Conservation (phyloP, 495 filamentous ascomycete genomes). For the Clavariopsis aquatica region DNA sequence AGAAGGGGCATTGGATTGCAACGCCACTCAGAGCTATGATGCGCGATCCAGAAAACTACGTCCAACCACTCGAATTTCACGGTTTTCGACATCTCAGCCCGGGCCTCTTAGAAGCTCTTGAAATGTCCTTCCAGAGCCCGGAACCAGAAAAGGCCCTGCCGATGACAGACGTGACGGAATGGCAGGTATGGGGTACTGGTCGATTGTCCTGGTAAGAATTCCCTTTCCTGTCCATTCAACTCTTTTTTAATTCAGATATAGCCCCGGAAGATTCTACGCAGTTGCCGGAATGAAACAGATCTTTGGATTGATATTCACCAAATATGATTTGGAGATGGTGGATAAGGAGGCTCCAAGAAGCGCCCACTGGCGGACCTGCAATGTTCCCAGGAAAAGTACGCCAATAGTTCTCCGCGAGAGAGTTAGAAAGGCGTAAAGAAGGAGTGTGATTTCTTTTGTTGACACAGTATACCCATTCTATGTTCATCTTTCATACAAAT, state of each 20-base stretch:
- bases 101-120: background rate
- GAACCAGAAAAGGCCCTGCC: background rate
- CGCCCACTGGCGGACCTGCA: background rate
- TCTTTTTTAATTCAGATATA: background rate
- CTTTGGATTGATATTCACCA: constrained; percentile 1
- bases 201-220: background rate
- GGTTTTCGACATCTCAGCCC: constrained; percentile 15
- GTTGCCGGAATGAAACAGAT: constrained; percentile 2
- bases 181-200: constrained; percentile 12
- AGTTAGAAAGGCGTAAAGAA: background rate
- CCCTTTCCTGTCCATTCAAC: background rate
- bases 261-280: constrained; percentile 13
- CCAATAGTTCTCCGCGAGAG: background rate
- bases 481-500: too few species aligned
- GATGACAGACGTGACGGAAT: background rate
- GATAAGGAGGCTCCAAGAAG: background rate
- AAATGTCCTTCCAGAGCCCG: background rate
- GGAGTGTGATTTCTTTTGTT: too few species aligned
- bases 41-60: background rate
- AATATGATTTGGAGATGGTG: constrained; percentile 1
- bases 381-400: background rate
- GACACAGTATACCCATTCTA: too few species aligned
- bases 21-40: constrained; percentile 1
- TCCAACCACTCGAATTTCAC: constrained; percentile 6
- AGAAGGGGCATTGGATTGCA: constrained; percentile 12